Base-by-base conservation (phyloP, 345 rosid genomes). In the Erodium maritimum region DNA sequence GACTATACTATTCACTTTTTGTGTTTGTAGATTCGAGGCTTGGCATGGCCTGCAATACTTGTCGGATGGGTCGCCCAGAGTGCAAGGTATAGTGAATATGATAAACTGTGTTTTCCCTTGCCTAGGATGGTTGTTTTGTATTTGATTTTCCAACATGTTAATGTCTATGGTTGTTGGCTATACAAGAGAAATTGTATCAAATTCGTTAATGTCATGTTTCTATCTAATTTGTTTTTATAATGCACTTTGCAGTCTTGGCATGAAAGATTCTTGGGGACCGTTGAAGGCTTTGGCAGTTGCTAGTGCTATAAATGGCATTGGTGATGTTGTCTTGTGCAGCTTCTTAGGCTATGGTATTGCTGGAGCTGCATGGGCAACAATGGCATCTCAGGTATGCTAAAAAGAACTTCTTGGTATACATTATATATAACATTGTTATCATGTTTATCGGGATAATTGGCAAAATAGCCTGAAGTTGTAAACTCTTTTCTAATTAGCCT, bases 241-340 rank as follows among this genome's bases (percentile, higher is more conserved):
- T 42, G 17, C 17, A 42, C 12, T 10, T 63, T 57, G 10, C 76
- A 89, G 99, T 75, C 95, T 93, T 54, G 99, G 99, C 61, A 89
- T 93, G 96, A 88, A 87, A 80, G 99, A 93, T 61, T 89, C 94
- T n/a, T 86, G 87, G 94, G 96, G 91, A 51, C 99, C 96, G 66
- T 54, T 93, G 65, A 93, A 86, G 79, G 96, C 95, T 34, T 72
- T 89, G 67, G 86, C 78, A 17, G 82, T 79, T 65, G 85, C 96
- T 57, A 85, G 85, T 69, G 74, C 78, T 46, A 71, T 93, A 60
- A 93, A 93, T 56, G 86, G 76, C 59, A 57, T 85, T 61, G 99
- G 95, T 67, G 90, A 83, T 69, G 67, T 89, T 19, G 70, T 85
- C 62, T 79, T 89, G 14, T 89, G 99, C 80, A 77, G 72, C 59